Evolutionary conservation across 768 basidiomycete genomes (phyloP), one percentile per base, ranked within the genome.

Genomic region (Roridomyces roridus): DNA sequence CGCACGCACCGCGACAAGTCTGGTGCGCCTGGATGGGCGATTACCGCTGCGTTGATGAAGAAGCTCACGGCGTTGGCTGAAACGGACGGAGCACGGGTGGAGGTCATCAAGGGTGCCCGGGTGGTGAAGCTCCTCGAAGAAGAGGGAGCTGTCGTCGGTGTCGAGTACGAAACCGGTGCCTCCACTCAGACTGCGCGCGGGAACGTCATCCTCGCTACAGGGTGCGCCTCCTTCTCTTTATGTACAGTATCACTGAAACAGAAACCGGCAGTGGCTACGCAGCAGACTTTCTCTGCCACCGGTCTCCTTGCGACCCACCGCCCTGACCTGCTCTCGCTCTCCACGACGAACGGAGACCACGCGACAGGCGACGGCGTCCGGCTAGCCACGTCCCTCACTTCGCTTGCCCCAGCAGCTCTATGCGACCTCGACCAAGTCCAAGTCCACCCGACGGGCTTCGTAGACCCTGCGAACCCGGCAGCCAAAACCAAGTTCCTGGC

Each of bases 401-500:
- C 20, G 24, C 36, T 56, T 24, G 60, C 60, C 26, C 42, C 46
- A n/a, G 62, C 62, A 3, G 59, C 45, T 20, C 48, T 61, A 7
- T 51, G 59, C 39, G 69, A 70, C 47, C 67, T 68, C 61, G 55
- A 60, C 20, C 66, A 65, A 26, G 57, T 70, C 5, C 69, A 70
- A 55, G 69, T 70, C 12, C 69, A 88, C 66, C 87, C 86, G 7
- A 90, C 88, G 6, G 91, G 90, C 68, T 83, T 92, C 31, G 86
- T 92, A 36, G 91, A 92, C 75, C 90, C 89, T 57, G 86, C 85
- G 28, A 85, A 90, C 40, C 85, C 87, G 5, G 66, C 75, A 3
- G 83, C 86, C 15, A 85, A 85, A 70, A 87, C 88, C 62, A 90
- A 90, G 73, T 91, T 91, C 81, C 78, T 91, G 51, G 89, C 90